Evolutionary conservation across 2,329 filamentous ascomycete species (phyloP).

Genomic region (Drechslerella stenobrocha): DNA sequence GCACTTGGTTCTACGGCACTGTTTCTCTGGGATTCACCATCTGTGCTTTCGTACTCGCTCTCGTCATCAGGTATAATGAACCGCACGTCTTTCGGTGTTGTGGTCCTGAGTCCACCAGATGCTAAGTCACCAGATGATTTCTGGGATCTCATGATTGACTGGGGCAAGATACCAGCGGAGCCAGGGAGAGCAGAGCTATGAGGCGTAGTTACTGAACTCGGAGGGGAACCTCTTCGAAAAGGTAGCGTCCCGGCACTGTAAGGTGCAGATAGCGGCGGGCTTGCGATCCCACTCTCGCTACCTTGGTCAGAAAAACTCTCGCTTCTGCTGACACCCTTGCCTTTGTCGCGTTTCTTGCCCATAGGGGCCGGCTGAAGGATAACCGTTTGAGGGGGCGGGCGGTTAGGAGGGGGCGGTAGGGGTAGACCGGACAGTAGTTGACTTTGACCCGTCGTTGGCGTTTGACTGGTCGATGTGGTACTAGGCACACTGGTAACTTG

Average conservation of each 20-base stretch:
- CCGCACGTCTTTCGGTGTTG: slow-evolving; percentile 46
- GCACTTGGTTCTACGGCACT: slow-evolving; percentile 44
- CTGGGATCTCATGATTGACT: slow-evolving; percentile 48
- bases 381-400: slow-evolving; percentile 26
- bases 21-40: slow-evolving; percentile 43
- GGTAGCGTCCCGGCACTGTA: slow-evolving; percentile 46
- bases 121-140: slow-evolving; percentile 48
- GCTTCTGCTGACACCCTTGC: slow-evolving; percentile 23
- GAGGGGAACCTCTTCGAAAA: slow-evolving; percentile 36
- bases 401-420: slow-evolving; percentile 39
- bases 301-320: slow-evolving; percentile 14
- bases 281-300: slow-evolving; percentile 30
- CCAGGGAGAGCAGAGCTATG: slow-evolving; percentile 35
- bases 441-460: slow-evolving; percentile 35
- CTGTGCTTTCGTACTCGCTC: slow-evolving; percentile 48
- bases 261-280: slow-evolving; percentile 36
- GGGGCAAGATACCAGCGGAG: slow-evolving; percentile 39
- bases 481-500: slow-evolving; percentile 10
- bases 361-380: slow-evolving; percentile 45
- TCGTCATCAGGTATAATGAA: slow-evolving; percentile 48
- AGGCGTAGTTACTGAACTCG: slow-evolving; percentile 39
- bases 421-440: slow-evolving; percentile 21
- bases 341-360: slow-evolving; percentile 40
- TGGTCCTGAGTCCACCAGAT: slow-evolving; percentile 41
- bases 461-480: slow-evolving; percentile 20